phyloP scores from a whole-genome alignment of 257 asterid species.

The Oldenlandia corymbosa region DNA sequence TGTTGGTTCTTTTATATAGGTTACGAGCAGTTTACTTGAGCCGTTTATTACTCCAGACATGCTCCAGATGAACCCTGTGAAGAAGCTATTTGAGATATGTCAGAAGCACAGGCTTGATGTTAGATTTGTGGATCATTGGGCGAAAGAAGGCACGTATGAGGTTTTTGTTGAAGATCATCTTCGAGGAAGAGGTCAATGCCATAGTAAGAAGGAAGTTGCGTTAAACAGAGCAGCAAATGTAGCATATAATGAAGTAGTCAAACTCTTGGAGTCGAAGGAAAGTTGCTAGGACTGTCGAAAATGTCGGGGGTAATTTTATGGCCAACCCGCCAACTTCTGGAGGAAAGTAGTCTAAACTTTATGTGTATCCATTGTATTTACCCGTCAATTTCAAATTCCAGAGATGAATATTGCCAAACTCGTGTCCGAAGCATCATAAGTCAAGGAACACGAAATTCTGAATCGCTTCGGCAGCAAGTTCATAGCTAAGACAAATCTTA shows the following conservation, averaged over 20 bases:
- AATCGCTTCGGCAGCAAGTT: too few relatives aligned
- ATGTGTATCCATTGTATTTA: too few relatives aligned
- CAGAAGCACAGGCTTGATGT: constrained; percentile 64
- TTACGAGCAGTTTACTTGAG: constrained; percentile 43
- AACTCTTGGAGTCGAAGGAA: constrained; percentile 24
- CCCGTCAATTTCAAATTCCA: too few relatives aligned
- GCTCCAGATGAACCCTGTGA: constrained; percentile 65
- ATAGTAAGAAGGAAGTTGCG: constrained; percentile 63
- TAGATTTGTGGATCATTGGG: constrained; percentile 56
- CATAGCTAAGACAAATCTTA: too few relatives aligned
- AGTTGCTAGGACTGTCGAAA: too few relatives aligned
- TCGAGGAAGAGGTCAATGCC: constrained; percentile 63
- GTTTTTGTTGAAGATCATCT: constrained; percentile 50
- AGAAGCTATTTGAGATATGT: constrained; percentile 67
- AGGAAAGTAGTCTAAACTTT: too few relatives aligned
- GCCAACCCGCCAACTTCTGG: too few relatives aligned
- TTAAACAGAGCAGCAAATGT: constrained; percentile 70
- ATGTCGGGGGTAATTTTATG: too few relatives aligned
- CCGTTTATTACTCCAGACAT: constrained; percentile 72
- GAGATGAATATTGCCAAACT: too few relatives aligned
- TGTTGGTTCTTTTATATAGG: constrained; percentile 26
- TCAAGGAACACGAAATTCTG: too few relatives aligned
- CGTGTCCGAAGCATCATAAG: too few relatives aligned
- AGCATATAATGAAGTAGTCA: constrained; percentile 56
- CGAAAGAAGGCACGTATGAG: constrained; percentile 45